These are phyloP conservation scores for Coniochaeta prunicola DNA, from an alignment of 2,329 filamentous ascomycete genomes.

Conservation along the genomic window DNA sequence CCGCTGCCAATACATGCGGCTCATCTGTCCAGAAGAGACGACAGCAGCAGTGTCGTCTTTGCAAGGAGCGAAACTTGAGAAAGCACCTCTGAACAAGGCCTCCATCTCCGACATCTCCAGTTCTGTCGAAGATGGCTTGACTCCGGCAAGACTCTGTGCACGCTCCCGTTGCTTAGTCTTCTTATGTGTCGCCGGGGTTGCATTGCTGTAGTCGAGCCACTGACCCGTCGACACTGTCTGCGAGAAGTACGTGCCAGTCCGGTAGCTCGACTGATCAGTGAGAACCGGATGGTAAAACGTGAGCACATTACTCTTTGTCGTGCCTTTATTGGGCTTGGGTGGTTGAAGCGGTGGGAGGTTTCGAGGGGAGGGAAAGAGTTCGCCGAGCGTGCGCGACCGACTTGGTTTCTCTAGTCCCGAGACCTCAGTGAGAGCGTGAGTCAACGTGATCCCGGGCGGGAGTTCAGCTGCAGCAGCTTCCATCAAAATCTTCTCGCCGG, in stretches of 20 bases:
- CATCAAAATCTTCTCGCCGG: slow-evolving; percentile 19
- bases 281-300: slow-evolving; percentile 28
- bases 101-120: slow-evolving; percentile 62
- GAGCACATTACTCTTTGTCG: slow-evolving; percentile 49
- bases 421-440: slow-evolving; percentile 50
- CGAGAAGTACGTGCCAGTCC: slow-evolving; percentile 55
- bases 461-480: slow-evolving; percentile 58
- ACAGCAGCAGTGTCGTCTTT: slow-evolving; percentile 67
- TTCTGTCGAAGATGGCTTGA: slow-evolving; percentile 48
- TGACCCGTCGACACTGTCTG: slow-evolving; percentile 59
- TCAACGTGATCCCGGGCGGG: slow-evolving; percentile 67
- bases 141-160: slow-evolving; percentile 58
- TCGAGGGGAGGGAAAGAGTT: slow-evolving; percentile 64
- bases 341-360: slow-evolving; percentile 59
- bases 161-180: slow-evolving; percentile 64
- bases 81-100: slow-evolving; percentile 66
- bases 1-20: slow-evolving; percentile 71
- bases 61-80: slow-evolving; percentile 72
- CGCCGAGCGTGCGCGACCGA: slow-evolving; percentile 58
- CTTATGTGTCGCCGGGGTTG: slow-evolving; percentile 45
- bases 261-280: slow-evolving; percentile 45
- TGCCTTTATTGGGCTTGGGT: slow-evolving; percentile 64
- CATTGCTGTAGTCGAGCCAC: slow-evolving; percentile 64
- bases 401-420: slow-evolving; percentile 36
- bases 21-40: slow-evolving; percentile 59